Evolutionary conservation across 805 yeast genomes (phyloP).

Genomic region (Cyberlindnera maclurae): DNA sequence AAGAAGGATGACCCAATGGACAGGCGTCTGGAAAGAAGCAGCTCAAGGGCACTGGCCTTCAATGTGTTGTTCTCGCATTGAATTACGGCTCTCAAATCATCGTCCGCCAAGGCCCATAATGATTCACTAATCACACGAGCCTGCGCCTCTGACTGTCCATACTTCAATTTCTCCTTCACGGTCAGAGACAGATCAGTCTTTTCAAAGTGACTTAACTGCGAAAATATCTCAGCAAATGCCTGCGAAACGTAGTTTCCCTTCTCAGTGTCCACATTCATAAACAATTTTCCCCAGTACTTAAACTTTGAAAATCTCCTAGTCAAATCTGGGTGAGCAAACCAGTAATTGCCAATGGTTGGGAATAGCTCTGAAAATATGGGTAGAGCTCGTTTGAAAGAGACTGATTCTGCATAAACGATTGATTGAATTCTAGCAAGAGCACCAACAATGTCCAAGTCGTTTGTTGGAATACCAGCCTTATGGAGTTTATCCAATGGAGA

Average conservation of each 20-base stretch:
- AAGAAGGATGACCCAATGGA: slow-evolving; percentile 9
- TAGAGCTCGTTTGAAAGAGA: slow-evolving; percentile 21
- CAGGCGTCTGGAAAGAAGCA: slow-evolving; percentile 13
- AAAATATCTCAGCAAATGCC: slow-evolving; percentile 30
- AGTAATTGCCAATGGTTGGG: slow-evolving; percentile 40
- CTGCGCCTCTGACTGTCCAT: slow-evolving; percentile 9
- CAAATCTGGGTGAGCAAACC: slow-evolving; percentile 14
- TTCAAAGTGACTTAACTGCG: slow-evolving; percentile 23
- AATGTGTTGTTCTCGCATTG: slow-evolving; percentile 2
- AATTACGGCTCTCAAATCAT: slow-evolving; percentile 9
- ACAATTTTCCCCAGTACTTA: slow-evolving; percentile 27
- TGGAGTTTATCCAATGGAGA: slow-evolving; percentile 25
- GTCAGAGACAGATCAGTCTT: slow-evolving; percentile 8
- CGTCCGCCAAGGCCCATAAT: slow-evolving; percentile 16
- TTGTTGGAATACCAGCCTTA: slow-evolving; percentile 31
- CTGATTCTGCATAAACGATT: slow-evolving; percentile 22
- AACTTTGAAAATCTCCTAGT: slow-evolving; percentile 11
- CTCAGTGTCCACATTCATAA: slow-evolving; percentile 13
- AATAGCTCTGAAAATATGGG: slow-evolving; percentile 29
- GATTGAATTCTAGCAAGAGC: slow-evolving; percentile 33
- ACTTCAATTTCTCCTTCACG: slow-evolving; percentile 7
- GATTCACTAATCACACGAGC: slow-evolving; percentile 24
- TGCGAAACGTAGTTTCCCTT: slow-evolving; percentile 26
- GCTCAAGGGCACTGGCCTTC: slow-evolving; percentile 8
- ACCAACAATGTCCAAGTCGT: slow-evolving; percentile 43